These are phyloP conservation scores for Malus sylvestris DNA, from an alignment of 306 rosid genomes.

Conservation along the genomic window DNA sequence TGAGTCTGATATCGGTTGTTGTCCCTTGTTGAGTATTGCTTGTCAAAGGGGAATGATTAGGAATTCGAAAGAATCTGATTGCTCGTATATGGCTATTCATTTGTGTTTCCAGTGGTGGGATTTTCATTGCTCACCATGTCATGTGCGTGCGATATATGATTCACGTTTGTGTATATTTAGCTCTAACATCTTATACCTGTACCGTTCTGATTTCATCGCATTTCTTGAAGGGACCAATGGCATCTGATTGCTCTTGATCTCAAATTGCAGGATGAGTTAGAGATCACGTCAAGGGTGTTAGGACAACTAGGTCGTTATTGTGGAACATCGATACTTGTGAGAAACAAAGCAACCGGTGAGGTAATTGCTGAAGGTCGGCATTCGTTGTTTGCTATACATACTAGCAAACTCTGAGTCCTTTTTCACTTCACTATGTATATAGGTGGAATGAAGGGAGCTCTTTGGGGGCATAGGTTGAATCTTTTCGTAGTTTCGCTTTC, in stretches of 20 bases:
- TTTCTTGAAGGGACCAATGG: no score
- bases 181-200: not conserved
- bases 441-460: not conserved
- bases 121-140: not conserved
- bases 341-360: constrained; percentile 76
- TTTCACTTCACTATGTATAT: not conserved
- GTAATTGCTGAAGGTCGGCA: constrained; percentile 91
- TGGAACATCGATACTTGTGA: constrained; percentile 60
- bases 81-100: not conserved
- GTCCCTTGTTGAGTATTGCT: not conserved
- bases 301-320: constrained; percentile 69
- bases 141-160: not conserved
- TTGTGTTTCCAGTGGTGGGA: not conserved
- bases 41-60: not conserved
- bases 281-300: constrained; percentile 60
- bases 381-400: constrained; percentile 64
- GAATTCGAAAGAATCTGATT: no score
- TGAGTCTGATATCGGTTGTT: not conserved
- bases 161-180: not conserved
- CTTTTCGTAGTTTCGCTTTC: not conserved
- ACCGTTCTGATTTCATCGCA: not conserved
- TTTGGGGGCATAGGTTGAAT: not conserved
- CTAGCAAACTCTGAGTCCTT: constrained; percentile 52
- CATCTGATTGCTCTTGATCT: not conserved
- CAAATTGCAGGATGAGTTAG: constrained; percentile 74